Evolutionary conservation across 2,329 filamentous ascomycete species (phyloP), one percentile per base, ranked within the genome.

Genomic region (Aspergillus neoniger): DNA sequence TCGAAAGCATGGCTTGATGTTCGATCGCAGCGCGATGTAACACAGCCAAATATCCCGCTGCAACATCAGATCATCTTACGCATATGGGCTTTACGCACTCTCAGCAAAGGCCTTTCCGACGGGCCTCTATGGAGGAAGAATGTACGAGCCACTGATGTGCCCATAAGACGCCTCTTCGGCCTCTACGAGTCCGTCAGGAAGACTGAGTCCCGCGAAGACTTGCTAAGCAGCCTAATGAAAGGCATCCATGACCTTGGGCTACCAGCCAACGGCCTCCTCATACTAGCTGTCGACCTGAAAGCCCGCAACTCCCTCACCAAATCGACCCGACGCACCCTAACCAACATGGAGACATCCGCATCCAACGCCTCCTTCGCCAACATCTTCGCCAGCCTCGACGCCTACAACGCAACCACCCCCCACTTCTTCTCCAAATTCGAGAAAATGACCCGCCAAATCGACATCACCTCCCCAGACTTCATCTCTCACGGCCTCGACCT

Each of bases 381-480:
- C 10, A 60, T 72, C 10, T 75, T 75, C 64, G 55, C 66, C 50
- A 62, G 72, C 38, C 60, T 64, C 15, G 38, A 70, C 28, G 54
- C 64, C 9, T 75, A 72, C 56, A 69, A 72, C 25, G 65, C 70
- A 15, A 63, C 68, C 12, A 65, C 65, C 15, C 48, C 41, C 1
- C 66, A 69, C 32, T 72, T 76, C 49, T 70, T 71, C 39, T 62
- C 65, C 21, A 62, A 63, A 4, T 72, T 76, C 25, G 69, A 76
- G 38, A 63, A 69, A 47, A 67, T 74, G 63, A 68, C 74, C 49
- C 67, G 67, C 39, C 59, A 69, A 15, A 67, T 75, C 17, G 72
- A 79, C 57, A 62, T 79, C 44, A 76, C 76, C 15, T 71, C 60
- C 43, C 66, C 72, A 4, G 62, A 61, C 4, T 77, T 76, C 44